Percentiles rank a stretch among this genome's conserved stretches.
Evolutionary conservation across 352 stramenopile species (phyloP).

Genomic region (Aphanomyces cochlioides): DNA sequence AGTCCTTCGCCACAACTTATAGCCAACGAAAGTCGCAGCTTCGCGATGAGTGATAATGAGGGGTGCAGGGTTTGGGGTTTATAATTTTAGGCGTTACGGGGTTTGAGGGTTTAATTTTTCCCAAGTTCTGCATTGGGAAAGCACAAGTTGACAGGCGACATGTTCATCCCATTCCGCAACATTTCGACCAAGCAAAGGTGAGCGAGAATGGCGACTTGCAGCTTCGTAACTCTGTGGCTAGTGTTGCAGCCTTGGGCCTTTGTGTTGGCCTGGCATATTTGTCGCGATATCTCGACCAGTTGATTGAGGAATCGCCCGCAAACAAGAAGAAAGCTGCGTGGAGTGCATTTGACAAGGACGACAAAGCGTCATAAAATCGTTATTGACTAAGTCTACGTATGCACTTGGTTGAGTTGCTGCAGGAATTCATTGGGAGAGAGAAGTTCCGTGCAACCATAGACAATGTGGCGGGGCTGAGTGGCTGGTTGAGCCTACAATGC

Average conservation of each 20-base stretch:
- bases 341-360: slow-evolving; percentile 28
- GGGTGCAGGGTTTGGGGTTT: too few species aligned
- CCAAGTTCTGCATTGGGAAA: too few species aligned
- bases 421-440: slow-evolving; percentile 87
- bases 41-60: too few species aligned
- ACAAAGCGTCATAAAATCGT: not conserved
- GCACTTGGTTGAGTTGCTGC: slow-evolving; percentile 55
- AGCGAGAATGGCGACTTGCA: not conserved
- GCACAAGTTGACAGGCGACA: not conserved
- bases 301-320: slow-evolving; percentile 18
- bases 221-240: slow-evolving; percentile 10
- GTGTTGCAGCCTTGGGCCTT: slow-evolving; percentile 18
- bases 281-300: slow-evolving; percentile 18
- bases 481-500: slow-evolving; percentile 21
- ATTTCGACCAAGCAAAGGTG: slow-evolving; percentile 28
- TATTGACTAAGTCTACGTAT: slow-evolving; percentile 7
- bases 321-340: slow-evolving; percentile 22
- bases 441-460: slow-evolving; percentile 88
- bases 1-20: too few species aligned
- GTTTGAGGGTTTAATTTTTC: too few species aligned
- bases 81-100: too few species aligned
- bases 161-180: slow-evolving; percentile 31
- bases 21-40: too few species aligned
- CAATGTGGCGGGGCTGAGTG: slow-evolving; percentile 54
- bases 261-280: slow-evolving; percentile 27